A percentile compares a stretch with the other conserved stretches of the same genome.
These are phyloP conservation scores for Fusarium nanum DNA, from an alignment of 2,329 filamentous ascomycete species.

Conservation along the genomic window DNA sequence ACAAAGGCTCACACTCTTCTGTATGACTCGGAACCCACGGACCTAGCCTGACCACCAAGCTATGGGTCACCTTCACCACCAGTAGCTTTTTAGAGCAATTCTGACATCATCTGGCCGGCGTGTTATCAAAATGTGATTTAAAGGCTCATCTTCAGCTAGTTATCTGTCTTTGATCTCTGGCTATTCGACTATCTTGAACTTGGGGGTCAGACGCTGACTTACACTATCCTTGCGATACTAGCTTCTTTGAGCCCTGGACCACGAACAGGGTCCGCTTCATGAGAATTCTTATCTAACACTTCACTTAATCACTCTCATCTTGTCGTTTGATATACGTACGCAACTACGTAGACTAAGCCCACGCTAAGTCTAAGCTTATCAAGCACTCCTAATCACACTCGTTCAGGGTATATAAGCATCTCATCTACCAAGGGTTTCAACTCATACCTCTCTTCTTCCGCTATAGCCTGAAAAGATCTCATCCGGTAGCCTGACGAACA, in stretches of 20 bases:
- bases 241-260: conserved; percentile 15
- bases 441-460: not conserved
- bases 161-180: not conserved
- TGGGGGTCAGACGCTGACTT: conserved; percentile 28
- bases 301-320: not conserved
- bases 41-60: conserved; percentile 6
- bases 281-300: not conserved
- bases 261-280: conserved; percentile 7
- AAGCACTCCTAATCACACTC: conserved; percentile 6
- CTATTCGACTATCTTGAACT: not conserved
- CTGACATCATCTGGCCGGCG: conserved; percentile 10
- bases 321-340: not conserved
- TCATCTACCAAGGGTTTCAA: not conserved
- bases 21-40: not conserved
- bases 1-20: not conserved
- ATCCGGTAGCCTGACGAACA: not conserved
- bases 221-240: conserved; percentile 26
- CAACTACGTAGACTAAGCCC: conserved; percentile 6
- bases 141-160: not conserved
- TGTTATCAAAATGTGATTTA: not conserved
- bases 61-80: conserved; percentile 9
- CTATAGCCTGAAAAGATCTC: not conserved
- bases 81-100: not conserved
- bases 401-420: conserved; percentile 20
- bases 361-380: not conserved